These are phyloP conservation scores for Entomophthora muscae DNA, from an alignment of 371 early-diverging fungal species.

Conservation along the genomic window DNA sequence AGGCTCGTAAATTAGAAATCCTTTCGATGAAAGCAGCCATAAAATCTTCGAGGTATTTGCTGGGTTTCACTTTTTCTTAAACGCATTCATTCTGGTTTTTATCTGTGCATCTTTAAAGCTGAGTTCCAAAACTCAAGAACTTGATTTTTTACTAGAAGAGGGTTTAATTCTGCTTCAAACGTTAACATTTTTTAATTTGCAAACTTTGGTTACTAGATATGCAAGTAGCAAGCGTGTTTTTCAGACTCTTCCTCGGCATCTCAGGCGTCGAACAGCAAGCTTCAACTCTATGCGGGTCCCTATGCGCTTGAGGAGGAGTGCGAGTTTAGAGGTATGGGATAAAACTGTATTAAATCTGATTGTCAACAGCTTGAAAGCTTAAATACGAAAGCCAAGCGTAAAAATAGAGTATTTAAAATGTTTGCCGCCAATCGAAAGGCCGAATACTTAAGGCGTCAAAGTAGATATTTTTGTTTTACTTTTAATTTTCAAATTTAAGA, in stretches of 20 bases:
- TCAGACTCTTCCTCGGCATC: slow-evolving; percentile 72
- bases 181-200: neutral
- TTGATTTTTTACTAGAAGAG: too few relatives aligned
- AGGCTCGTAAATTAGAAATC: neutral
- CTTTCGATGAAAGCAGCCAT: neutral
- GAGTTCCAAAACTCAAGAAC: too few relatives aligned
- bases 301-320: slow-evolving; percentile 46
- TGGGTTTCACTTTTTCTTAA: too few relatives aligned
- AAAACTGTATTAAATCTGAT: too few relatives aligned
- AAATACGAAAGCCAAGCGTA: slow-evolving; percentile 15
- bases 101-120: too few relatives aligned
- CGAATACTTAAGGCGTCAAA: slow-evolving; percentile 35
- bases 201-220: neutral
- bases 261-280: slow-evolving; percentile 80
- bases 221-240: slow-evolving; percentile 35
- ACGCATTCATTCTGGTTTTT: too few relatives aligned
- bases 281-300: slow-evolving; percentile 80
- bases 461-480: slow-evolving; percentile 15
- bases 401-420: slow-evolving; percentile 19
- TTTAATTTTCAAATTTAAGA: too few relatives aligned
- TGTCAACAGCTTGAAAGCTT: neutral
- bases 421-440: slow-evolving; percentile 8
- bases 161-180: neutral
- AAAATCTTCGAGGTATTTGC: neutral
- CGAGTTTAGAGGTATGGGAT: slow-evolving; percentile 39